Base-by-base conservation (phyloP, 2,329 filamentous ascomycete species). In the Uncinocarpus reesii region DNA sequence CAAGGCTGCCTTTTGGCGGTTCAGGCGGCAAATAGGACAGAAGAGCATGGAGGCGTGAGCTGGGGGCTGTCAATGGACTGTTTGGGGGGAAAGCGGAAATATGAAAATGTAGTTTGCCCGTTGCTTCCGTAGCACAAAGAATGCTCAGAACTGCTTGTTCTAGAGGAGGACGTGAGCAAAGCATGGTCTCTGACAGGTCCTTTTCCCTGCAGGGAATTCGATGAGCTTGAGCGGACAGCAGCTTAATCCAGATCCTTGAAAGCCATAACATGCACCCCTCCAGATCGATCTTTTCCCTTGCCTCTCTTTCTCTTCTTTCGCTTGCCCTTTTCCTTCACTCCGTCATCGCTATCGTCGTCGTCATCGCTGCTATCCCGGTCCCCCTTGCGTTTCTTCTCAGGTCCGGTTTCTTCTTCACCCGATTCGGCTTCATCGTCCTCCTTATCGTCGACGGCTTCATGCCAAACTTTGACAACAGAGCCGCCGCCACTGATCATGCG, bases 401-500 rank as follows among this genome's bases (percentile, higher is more conserved):
- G 71, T 58, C 71, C 69, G 40, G 63, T 64, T 20, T 1, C 67
- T 66, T 71, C 70, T 10, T 60, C 62, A 18, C 71, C 66, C 4
- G 74, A 71, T 0, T 66, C 66, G 26, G 71, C 69, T 8, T 71
- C 70, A 24, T 75, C 72, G 7, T 67, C 73, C 1, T 71, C 71
- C 1, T 63, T 62, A 1, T 57, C 57, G 24, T 62, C 58, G 1
- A 69, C 71, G 18, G 82, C 77, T 61, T 92, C 80, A 52, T 80
- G 80, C 92, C 92, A 98, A 1, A 96, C 81, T 66, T 95, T 95
- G 54, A 98, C 78, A 0, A 81, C 80, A 57, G 77, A 78, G 0
- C 92, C 92, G 47, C 92, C 92, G 8, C 87, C 89, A 59, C 82
- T 93, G 56, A 98, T 87, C 73, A 98, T 79, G 38, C 92, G 77